Evolutionary conservation across 2,329 filamentous ascomycete species (phyloP).

Genomic region (Colletotrichum kahawae): DNA sequence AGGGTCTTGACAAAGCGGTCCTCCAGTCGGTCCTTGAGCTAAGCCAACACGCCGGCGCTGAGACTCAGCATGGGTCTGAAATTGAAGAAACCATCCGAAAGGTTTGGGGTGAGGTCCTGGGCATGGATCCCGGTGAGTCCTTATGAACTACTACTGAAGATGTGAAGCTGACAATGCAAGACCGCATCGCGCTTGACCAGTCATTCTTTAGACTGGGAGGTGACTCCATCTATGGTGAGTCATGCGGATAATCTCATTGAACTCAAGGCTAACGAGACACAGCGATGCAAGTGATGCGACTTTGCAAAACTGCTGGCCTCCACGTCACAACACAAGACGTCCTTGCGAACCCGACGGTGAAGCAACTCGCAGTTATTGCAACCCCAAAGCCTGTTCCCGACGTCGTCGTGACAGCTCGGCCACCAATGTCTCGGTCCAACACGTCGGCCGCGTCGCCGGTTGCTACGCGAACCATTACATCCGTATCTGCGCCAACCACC

Average conservation of each 20-base stretch:
- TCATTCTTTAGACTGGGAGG: constrained; percentile 66
- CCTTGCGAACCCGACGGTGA: neutral
- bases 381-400: neutral
- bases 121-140: constrained; percentile 31
- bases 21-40: neutral
- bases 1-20: neutral
- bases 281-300: constrained; percentile 43
- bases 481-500: neutral
- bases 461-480: neutral
- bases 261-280: neutral
- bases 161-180: neutral
- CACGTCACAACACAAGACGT: constrained; percentile 41
- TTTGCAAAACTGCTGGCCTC: constrained; percentile 64
- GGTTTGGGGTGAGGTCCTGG: constrained; percentile 42
- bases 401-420: neutral
- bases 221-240: constrained; percentile 37
- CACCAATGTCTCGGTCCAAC: neutral
- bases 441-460: neutral
- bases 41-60: neutral
- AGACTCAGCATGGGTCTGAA: neutral
- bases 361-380: neutral
- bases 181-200: constrained; percentile 53
- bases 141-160: rapidly evolving
- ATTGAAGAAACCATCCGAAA: neutral
- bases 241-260: neutral